Conservation (phyloP, 495 filamentous ascomycete genomes). For the Apiosordaria backusii region DNA sequence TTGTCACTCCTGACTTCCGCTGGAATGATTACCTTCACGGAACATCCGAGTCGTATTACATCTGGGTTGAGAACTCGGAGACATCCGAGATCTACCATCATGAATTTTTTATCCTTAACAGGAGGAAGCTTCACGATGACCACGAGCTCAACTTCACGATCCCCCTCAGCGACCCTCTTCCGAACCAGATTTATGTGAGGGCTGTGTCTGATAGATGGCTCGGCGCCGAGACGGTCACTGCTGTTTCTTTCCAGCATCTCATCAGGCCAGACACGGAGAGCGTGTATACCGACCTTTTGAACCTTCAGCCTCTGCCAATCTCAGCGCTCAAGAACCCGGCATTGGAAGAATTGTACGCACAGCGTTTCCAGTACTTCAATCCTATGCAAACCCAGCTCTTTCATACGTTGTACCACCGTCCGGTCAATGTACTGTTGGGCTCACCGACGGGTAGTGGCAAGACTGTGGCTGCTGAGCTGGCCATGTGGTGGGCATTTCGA, state of each 20-base stretch:
- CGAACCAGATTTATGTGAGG: slow-evolving; percentile 91
- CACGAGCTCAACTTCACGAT: slow-evolving; percentile 99
- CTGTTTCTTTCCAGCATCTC: slow-evolving; percentile 95
- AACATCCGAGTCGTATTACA: slow-evolving; percentile 91
- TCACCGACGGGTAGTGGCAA: slow-evolving; percentile 97
- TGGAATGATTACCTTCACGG: slow-evolving; percentile 98
- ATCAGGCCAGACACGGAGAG: slow-evolving; percentile 97
- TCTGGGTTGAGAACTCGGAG: slow-evolving; percentile 98
- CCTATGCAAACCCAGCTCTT: slow-evolving; percentile 99
- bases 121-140: slow-evolving; percentile 85
- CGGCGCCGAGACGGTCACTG: slow-evolving; percentile 91
- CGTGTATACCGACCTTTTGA: slow-evolving; percentile 88
- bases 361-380: slow-evolving; percentile 94
- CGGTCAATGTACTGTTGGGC: slow-evolving; percentile 89
- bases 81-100: slow-evolving; percentile 97
- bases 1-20: slow-evolving; percentile 79
- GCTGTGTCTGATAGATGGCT: slow-evolving; percentile 94
- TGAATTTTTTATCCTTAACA: slow-evolving; percentile 89
- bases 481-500: slow-evolving; percentile 99
- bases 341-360: slow-evolving; percentile 81
- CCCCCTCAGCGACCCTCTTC: slow-evolving; percentile 85
- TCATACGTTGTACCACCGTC: slow-evolving; percentile 87
- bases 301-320: slow-evolving; percentile 87
- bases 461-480: slow-evolving; percentile 90
- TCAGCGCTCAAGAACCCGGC: slow-evolving; percentile 81